Evolutionary conservation across 768 basidiomycete genomes (phyloP), one percentile per base, ranked within the genome.

Genomic region (Leccinum longicurvipes): DNA sequence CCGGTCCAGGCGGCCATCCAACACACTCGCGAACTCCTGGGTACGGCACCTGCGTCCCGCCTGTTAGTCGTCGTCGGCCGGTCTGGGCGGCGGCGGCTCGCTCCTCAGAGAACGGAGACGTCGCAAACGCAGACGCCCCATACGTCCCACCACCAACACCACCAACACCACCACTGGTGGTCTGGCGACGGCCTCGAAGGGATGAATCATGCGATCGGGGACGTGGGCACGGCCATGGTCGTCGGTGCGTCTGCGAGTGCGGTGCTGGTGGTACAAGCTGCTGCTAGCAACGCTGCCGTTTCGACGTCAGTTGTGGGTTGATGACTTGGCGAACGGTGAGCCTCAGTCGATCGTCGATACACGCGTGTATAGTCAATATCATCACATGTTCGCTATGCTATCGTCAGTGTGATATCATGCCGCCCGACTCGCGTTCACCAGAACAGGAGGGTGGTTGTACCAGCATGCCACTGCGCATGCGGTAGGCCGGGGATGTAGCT

Each of bases 131-230:
- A 27, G 27, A 25, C 25, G 25, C 25, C 25, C 25, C 6, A 25
- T 25, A 25, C 25, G 25, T 25, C 25, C 6, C 27, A 27, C 27
- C 27, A 27, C 4, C 6, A 7, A 6, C 27, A 27, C 27, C 27
- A 27, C 27, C 25, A 25, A 25, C n/a, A n/a, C n/a, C n/a, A n/a
- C n/a, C 54, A 46, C 36, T 53, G 53, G 54, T 55, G 41, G 0
- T 25, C 8, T 27, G 27, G 25, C 6, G 3, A 27, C 27, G 54
- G 58, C 0, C 4, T 50, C 14, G 69, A 68, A 27, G 58, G 57
- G 15, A 82, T 93, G 60, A 78, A 80, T 65, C 86, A 86, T 78
- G 92, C 93, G n/a, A 78, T 96, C 39, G 95, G 95, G 6, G 91
- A 95, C 69, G 86, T 92, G 15, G 91, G 86, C 3, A 81, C 86